phyloP scores from a whole-genome alignment of 805 yeast species.

The Deakozyma indianensis region DNA sequence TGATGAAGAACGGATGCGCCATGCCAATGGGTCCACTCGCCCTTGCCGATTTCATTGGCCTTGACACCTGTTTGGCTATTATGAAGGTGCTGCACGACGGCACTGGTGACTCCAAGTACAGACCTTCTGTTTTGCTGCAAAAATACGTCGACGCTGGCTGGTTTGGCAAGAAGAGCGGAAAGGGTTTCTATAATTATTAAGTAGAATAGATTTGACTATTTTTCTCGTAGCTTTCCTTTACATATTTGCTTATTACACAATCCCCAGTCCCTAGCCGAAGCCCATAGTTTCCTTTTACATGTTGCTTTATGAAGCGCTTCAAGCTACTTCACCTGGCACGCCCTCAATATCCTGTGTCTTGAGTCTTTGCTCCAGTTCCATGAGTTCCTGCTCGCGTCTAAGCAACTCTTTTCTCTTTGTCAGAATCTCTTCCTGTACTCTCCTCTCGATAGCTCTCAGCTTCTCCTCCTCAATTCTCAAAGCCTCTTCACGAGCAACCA shows the following conservation, averaged over 20 bases:
- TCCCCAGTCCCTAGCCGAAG: too few relatives aligned
- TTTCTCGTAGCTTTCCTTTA: too few relatives aligned
- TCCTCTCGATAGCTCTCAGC: slow-evolving; percentile 69
- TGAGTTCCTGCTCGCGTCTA: slow-evolving; percentile 73
- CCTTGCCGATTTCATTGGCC: slow-evolving; percentile 29
- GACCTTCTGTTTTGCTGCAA: slow-evolving; percentile 24
- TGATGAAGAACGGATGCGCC: slow-evolving; percentile 32
- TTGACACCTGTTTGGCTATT: slow-evolving; percentile 29
- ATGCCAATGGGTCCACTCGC: slow-evolving; percentile 33
- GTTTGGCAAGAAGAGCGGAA: slow-evolving; percentile 26
- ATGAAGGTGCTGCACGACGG: slow-evolving; percentile 26
- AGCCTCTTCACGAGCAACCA: slow-evolving; percentile 70
- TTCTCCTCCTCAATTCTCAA: slow-evolving; percentile 82
- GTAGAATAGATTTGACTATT: not conserved
- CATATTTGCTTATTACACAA: too few relatives aligned
- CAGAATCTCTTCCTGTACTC: slow-evolving; percentile 77
- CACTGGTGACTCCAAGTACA: slow-evolving; percentile 28
- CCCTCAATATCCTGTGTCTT: slow-evolving; percentile 8
- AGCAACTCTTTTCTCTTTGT: slow-evolving; percentile 69
- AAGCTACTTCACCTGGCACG: not conserved
- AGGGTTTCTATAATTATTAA: slow-evolving; percentile 27
- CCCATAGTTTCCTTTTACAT: too few relatives aligned
- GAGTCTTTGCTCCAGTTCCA: slow-evolving; percentile 62
- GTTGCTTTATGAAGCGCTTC: not conserved
- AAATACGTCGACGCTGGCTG: slow-evolving; percentile 30